Evolutionary conservation across 164 flowering plant genomes (phyloP), one percentile per base, ranked within the genome.

Genomic region (Nymphaea colorata): DNA sequence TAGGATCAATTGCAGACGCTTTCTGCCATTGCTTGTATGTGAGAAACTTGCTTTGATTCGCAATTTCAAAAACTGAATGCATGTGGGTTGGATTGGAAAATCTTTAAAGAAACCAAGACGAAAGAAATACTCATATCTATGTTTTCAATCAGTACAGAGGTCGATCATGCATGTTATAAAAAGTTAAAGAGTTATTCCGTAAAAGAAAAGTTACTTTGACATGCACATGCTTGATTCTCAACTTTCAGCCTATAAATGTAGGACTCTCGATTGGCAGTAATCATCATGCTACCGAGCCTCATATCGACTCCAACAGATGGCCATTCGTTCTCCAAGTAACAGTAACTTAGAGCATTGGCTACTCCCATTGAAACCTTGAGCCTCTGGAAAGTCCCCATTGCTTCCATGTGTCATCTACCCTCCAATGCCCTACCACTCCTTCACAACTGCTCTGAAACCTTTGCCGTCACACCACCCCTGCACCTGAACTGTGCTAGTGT

Each of bases 271-370:
- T 81, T 61, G 10, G 76, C 57, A 5, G 86, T 71, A 60, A 87
- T 44, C 67, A 83, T 10, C 6, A 87, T 64, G 65, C 79, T 79
- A 62, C 72, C 71, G 18, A 80, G 71, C 66, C 73, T 81, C 8
- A 87, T 79, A 69, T 82, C 88, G 67, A 76, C 85, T 5, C 69
- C 84, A 66, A 85, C 76, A 64, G 79, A 75, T 67, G 91, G 84
- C 85, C 88, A 85, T 47, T 79, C 75, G 41, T 82, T 82, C 53
- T 82, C 72, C 45, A 87, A 62, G 71, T 84, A 83, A 72, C 72
- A 65, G 59, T 55, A 55, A 55, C 59, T 16, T 81, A 83, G 78
- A 15, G 76, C 86, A 66, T 79, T 77, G 36, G 79, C 62, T 51
- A 85, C 77, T 59, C 80, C 81, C 68, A 66, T 70, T 62, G 81